These are phyloP conservation scores for Ceratobasidium sp. DNA, from an alignment of 1,284 basidiomycete genomes.

Conservation along the genomic window DNA sequence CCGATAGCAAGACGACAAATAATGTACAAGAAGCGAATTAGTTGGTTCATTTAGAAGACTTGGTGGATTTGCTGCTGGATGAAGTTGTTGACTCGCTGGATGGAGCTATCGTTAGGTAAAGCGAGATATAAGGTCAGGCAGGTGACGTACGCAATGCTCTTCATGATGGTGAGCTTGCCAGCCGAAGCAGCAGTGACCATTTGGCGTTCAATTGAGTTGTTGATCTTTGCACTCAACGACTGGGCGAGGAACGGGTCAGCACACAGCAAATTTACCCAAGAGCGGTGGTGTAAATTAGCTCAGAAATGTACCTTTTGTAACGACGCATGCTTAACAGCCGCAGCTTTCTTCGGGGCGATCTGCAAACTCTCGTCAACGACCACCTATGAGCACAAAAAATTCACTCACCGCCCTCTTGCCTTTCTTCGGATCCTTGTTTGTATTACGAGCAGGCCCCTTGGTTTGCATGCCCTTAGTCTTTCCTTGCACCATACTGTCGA, in stretches of 20 bases:
- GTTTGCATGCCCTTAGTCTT: constrained; percentile 39
- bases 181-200: constrained; percentile 86
- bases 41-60: constrained; percentile 32
- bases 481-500: constrained; percentile 41
- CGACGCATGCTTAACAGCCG: constrained; percentile 68
- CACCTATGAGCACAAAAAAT: not conserved
- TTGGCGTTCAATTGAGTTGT: constrained; percentile 85
- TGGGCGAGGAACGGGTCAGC: constrained; percentile 47
- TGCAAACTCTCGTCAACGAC: not conserved
- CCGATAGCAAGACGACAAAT: not conserved
- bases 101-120: not conserved
- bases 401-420: constrained; percentile 59
- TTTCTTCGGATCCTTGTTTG: constrained; percentile 63
- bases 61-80: constrained; percentile 33
- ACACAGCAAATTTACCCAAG: constrained; percentile 3
- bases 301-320: constrained; percentile 64
- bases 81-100: constrained; percentile 25
- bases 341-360: constrained; percentile 74
- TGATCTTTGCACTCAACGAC: constrained; percentile 86
- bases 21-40: constrained; percentile 14
- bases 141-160: constrained; percentile 51
- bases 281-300: not conserved
- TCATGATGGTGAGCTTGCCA: constrained; percentile 89
- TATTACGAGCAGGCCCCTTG: constrained; percentile 30
- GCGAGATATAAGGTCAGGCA: not conserved